A percentile compares a stretch with the other conserved stretches of the same genome.
Evolutionary conservation across 768 basidiomycete genomes (phyloP).

Genomic region (Termitomyces sp.): DNA sequence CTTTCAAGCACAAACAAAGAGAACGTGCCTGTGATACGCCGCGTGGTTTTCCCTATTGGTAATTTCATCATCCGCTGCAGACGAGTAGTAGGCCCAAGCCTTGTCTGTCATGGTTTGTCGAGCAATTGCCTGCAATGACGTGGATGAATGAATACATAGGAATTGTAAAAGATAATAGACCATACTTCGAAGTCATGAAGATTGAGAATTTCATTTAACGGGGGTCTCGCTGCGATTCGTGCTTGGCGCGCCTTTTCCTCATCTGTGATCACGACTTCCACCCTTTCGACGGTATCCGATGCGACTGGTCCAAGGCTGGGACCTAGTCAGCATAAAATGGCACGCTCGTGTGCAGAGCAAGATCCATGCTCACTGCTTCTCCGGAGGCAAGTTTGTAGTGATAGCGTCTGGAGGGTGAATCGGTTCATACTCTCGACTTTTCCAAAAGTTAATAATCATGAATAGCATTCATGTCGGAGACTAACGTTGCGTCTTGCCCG

Average conservation of each 20-base stretch:
- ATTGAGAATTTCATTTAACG: constrained; percentile 77
- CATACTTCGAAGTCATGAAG: constrained; percentile 91
- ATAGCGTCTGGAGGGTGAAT: constrained; percentile 88
- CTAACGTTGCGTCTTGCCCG: constrained; percentile 86
- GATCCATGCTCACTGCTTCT: constrained; percentile 66
- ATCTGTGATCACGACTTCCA: constrained; percentile 59
- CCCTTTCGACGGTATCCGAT: constrained; percentile 58
- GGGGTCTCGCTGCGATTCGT: constrained; percentile 60
- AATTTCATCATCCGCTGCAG: constrained; percentile 95
- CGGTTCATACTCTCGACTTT: constrained; percentile 76
- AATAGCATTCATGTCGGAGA: constrained; percentile 7
- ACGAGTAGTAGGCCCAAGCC: constrained; percentile 96
- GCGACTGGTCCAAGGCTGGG: constrained; percentile 70
- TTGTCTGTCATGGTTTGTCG: constrained; percentile 77
- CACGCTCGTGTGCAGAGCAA: neutral
- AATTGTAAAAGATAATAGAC: neutral
- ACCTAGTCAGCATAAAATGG: constrained; percentile 2
- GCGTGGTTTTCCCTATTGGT: constrained; percentile 86
- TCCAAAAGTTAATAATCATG: neutral
- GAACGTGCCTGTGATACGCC: constrained; percentile 77
- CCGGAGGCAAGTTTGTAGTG: constrained; percentile 69
- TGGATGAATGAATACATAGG: neutral
- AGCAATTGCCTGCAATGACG: constrained; percentile 65
- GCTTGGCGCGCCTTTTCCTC: constrained; percentile 68
- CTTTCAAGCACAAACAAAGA: neutral